A percentile compares a stretch with the other conserved stretches of the same genome.
Evolutionary conservation across 2,329 filamentous ascomycete genomes (phyloP).

Genomic region (Diatrype stigma): DNA sequence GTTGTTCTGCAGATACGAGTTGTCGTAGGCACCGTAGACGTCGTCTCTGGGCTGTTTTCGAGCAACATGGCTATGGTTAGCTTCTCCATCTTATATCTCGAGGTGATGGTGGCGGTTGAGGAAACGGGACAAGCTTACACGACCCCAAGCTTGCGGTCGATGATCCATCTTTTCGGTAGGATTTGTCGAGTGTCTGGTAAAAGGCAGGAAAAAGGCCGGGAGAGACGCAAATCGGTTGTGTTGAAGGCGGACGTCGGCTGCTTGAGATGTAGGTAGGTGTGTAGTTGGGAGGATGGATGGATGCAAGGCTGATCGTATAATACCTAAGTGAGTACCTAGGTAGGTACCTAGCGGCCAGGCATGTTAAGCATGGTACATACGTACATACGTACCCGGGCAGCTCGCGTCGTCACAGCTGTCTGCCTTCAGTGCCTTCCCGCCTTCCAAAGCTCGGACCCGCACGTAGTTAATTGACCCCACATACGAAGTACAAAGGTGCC

Average conservation of each 20-base stretch:
- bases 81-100: constrained; percentile 3
- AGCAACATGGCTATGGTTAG: constrained; percentile 30
- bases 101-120: neutral
- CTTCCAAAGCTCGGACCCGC: constrained; percentile 6
- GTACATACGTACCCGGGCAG: neutral
- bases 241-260: constrained; percentile 2
- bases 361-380: neutral
- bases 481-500: too few species aligned
- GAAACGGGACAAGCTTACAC: constrained; percentile 46
- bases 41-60: constrained; percentile 82
- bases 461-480: neutral
- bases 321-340: too few species aligned
- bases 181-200: constrained; percentile 8
- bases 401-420: constrained; percentile 11
- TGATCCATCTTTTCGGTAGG: constrained; percentile 59
- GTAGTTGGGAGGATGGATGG: too few species aligned
- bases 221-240: neutral
- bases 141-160: constrained; percentile 68
- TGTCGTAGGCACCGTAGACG: constrained; percentile 90
- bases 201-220: constrained; percentile 6
- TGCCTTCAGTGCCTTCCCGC: too few species aligned
- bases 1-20: constrained; percentile 70
- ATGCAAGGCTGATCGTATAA: too few species aligned
- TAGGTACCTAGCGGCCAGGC: too few species aligned
- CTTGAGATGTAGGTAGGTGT: neutral